Conservation (phyloP, 805 yeast genomes). For the Sugiyamaella valdiviana region DNA sequence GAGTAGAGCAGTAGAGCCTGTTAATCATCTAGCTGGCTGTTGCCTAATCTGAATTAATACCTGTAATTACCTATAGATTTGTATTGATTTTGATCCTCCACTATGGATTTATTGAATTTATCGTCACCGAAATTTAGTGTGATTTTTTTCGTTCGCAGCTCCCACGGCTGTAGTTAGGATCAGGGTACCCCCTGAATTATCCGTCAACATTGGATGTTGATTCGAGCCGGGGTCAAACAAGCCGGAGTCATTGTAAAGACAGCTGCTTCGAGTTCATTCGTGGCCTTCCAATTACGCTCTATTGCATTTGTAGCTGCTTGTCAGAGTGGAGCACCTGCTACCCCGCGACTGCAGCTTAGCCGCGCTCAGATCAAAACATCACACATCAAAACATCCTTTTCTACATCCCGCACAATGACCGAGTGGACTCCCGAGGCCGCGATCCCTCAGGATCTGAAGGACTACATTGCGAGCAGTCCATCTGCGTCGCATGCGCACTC, state of each 20-base stretch:
- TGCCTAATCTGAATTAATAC: neutral
- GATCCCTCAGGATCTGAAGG: conserved; percentile 42
- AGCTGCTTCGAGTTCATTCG: too few relatives aligned
- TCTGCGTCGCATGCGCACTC: conserved; percentile 11
- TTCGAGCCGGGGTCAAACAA: too few relatives aligned
- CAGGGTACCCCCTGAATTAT: neutral
- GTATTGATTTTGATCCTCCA: neutral
- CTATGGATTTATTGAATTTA: too few relatives aligned
- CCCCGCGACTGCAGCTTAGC: too few relatives aligned
- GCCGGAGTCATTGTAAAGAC: too few relatives aligned
- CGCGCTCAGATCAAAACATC: too few relatives aligned
- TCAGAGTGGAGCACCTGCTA: too few relatives aligned
- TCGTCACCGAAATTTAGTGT: neutral
- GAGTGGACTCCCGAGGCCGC: conserved; percentile 52
- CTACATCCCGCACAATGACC: neutral
- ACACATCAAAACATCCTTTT: neutral
- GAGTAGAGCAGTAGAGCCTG: too few relatives aligned
- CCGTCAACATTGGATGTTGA: too few relatives aligned
- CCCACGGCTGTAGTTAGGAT: neutral
- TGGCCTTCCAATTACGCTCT: too few relatives aligned
- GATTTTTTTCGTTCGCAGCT: neutral
- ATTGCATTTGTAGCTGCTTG: too few relatives aligned
- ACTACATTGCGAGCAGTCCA: conserved; percentile 29
- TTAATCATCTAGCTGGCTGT: too few relatives aligned
- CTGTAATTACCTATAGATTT: neutral